phyloP scores from a whole-genome alignment of 129 eudicot genomes.

The Centrapalus pauciflorus region DNA sequence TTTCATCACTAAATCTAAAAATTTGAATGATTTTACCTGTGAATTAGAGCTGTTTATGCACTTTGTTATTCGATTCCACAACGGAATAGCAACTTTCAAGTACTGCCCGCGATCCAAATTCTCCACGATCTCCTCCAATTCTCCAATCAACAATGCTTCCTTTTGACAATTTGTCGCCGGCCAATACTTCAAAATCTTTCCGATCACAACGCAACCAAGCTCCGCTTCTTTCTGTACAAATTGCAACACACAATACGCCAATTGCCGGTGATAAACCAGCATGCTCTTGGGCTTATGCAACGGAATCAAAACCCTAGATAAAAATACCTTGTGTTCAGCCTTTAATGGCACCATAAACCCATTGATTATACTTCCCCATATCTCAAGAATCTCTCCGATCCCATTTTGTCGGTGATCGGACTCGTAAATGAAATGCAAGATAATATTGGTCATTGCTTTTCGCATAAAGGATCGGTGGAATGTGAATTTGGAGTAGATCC shows the following conservation, averaged over 20 bases:
- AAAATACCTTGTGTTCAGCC: constrained; percentile 63
- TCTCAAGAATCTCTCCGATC: constrained; percentile 76
- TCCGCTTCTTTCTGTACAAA: constrained; percentile 69
- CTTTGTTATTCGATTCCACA: constrained; percentile 54
- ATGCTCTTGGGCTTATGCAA: constrained; percentile 65
- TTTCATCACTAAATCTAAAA: too few relatives aligned
- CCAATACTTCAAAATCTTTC: constrained; percentile 62
- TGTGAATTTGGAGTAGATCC: constrained; percentile 60
- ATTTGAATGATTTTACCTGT: constrained; percentile 33
- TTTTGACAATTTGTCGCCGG: constrained; percentile 65
- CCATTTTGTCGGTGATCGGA: constrained; percentile 50
- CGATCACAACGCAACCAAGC: constrained; percentile 45
- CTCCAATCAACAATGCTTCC: constrained; percentile 67
- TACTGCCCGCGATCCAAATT: constrained; percentile 42
- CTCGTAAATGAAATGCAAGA: constrained; percentile 51
- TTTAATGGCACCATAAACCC: constrained; percentile 63
- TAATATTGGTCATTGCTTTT: constrained; percentile 55
- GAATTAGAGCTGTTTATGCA: constrained; percentile 63
- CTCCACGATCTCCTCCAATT: constrained; percentile 62
- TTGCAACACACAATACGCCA: constrained; percentile 65
- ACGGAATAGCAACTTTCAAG: constrained; percentile 40
- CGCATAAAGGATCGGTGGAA: constrained; percentile 61
- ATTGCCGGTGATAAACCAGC: constrained; percentile 55
- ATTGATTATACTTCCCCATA: constrained; percentile 80
- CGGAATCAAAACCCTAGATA: constrained; percentile 55